These are phyloP conservation scores for Zygosaccharomyces sapae DNA, from an alignment of 1,139 yeast genomes.

Conservation along the genomic window DNA sequence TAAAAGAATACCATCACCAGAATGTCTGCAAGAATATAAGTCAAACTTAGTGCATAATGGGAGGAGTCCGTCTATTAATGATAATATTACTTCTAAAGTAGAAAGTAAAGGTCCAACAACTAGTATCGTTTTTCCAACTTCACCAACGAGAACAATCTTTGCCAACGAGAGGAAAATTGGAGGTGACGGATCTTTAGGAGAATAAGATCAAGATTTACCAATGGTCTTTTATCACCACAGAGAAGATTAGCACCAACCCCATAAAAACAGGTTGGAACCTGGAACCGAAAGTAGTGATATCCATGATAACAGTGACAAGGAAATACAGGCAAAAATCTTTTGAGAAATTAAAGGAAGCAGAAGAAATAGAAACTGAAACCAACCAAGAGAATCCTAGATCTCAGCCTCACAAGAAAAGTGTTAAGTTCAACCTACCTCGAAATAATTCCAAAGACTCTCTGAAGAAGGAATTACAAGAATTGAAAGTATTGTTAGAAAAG, in stretches of 20 bases:
- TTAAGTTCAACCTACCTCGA: constrained; percentile 19
- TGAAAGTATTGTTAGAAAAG: constrained; percentile 8
- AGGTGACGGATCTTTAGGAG: constrained; percentile 31
- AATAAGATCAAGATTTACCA: constrained; percentile 25
- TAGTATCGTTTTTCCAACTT: constrained; percentile 20
- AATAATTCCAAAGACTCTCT: constrained; percentile 1
- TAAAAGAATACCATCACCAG: constrained; percentile 22
- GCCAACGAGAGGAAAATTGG: constrained; percentile 21
- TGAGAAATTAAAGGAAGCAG: constrained; percentile 14
- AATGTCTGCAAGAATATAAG: constrained; percentile 15
- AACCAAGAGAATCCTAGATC: constrained; percentile 1
- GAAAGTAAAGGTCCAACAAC: constrained; percentile 14
- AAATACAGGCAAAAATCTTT: constrained; percentile 14
- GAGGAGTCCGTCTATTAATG: constrained; percentile 13
- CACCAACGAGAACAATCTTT: constrained; percentile 23
- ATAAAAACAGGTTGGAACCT: background rate
- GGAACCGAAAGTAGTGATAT: background rate
- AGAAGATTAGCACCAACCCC: constrained; percentile 9
- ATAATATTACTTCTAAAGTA: constrained; percentile 1
- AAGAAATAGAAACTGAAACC: background rate
- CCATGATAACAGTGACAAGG: background rate
- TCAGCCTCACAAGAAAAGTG: constrained; percentile 15
- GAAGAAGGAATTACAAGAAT: constrained; percentile 4
- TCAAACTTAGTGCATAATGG: constrained; percentile 18
- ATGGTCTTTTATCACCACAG: constrained; percentile 24